Base-by-base conservation (phyloP, 2,329 filamentous ascomycete species). In the Pseudocercospora vitis region DNA sequence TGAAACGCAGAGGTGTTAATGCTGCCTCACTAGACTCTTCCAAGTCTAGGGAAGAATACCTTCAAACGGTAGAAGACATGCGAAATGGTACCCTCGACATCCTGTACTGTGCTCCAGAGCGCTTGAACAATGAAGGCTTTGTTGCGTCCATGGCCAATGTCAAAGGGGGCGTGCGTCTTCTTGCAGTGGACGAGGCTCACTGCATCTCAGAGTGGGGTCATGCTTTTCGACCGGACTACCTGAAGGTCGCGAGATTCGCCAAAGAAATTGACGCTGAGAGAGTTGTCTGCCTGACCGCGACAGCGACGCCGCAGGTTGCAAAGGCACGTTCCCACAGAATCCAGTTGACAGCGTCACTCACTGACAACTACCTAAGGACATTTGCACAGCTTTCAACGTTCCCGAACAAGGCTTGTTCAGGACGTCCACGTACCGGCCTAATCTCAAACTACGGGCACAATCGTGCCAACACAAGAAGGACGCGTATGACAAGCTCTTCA, bases 111-210 rank as follows among this genome's bases (percentile, higher is more conserved):
- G 79, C 81, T 0, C 82, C 82, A 0, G 82, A 85, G 64, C 73
- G 80, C 5, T 70, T 85, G 8, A 84, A 83, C 61, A 84, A 84
- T 52, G 81, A 84, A 60, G 77, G 76, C 0, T 84, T 85, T 45
- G 74, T 84, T 4, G 75, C 78, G 42, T 78, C 71, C 12, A 81
- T 84, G 66, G 80, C 78, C 37, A 66, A 74, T 9, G 76, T 82
- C 0, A 74, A 75, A 0, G 81, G 81, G 2, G 81, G 81, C 5
- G 73, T 84, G 1, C 76, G 82, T 2, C 67, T 85, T 3, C 67
- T 84, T 18, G 81, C 79, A 1, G 76, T 83, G 0, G 81, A 83
- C 32, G 80, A 83, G 60, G 80, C 81, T 0, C 80, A 83, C 58
- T 83, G 80, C 55, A 79, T 84, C 32, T 82, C 80, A 3, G 78